Percentiles rank a stretch among this genome's conserved stretches.
Evolutionary conservation across 1,139 yeast genomes (phyloP).

Genomic region (Scheffersomyces segobiensis): DNA sequence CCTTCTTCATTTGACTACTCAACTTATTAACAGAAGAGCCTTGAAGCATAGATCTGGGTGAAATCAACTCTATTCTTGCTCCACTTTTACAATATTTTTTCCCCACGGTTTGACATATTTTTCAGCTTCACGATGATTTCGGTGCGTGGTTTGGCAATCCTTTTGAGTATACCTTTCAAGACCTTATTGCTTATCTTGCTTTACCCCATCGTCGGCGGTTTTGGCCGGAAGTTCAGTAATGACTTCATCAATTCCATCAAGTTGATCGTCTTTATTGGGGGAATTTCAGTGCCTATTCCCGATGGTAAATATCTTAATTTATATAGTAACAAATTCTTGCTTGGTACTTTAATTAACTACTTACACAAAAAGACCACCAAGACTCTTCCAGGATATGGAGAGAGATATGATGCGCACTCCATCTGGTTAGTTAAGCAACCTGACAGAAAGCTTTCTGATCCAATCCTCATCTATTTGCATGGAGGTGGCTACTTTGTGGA

Average conservation of each 20-base stretch:
- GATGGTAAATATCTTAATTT: conserved; percentile 8
- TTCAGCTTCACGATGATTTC: conserved; percentile 4
- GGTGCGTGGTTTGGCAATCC: conserved; percentile 1
- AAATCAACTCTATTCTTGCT: background rate
- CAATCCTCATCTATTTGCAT: conserved; percentile 39
- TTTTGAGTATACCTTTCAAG: conserved; percentile 7
- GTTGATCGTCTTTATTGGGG: conserved; percentile 8
- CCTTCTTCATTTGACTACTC: background rate
- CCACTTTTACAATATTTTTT: background rate
- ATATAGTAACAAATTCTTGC: conserved; percentile 4
- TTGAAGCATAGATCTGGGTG: background rate
- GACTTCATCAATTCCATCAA: conserved; percentile 5
- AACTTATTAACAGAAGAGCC: background rate
- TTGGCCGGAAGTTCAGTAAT: conserved; percentile 7
- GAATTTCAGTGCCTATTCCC: conserved; percentile 4
- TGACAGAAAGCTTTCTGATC: conserved; percentile 29
- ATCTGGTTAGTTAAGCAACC: conserved; percentile 39
- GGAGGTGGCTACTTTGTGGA: conserved; percentile 48
- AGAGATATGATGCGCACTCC: conserved; percentile 31
- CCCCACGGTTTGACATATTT: background rate
- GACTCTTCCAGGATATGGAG: conserved; percentile 31
- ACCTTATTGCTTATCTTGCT: conserved; percentile 5
- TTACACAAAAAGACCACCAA: conserved; percentile 6
- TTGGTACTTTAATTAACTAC: conserved; percentile 7
- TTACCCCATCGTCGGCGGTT: conserved; percentile 6